Evolutionary conservation across 306 rosid species (phyloP).

Genomic region (Canavalia ensiformis): DNA sequence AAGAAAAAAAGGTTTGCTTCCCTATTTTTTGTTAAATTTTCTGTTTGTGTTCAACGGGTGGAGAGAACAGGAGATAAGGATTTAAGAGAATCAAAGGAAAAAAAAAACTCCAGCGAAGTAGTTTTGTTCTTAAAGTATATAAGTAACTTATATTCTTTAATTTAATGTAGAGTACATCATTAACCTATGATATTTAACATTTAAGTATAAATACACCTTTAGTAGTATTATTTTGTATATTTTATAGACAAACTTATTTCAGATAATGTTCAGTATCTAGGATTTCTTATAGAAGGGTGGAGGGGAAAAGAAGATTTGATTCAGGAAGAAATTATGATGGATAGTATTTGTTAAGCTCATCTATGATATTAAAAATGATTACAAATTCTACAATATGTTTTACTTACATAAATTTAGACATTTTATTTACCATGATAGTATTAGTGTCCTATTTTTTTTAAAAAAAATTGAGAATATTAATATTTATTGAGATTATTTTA

Average conservation of each 20-base stretch:
- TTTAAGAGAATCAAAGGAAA: background rate
- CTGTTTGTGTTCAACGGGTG: background rate
- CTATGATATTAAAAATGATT: background rate
- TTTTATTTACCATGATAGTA: background rate
- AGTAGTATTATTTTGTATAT: background rate
- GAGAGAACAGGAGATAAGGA: background rate
- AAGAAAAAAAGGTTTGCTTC: background rate
- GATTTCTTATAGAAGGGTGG: background rate
- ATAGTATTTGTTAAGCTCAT: background rate
- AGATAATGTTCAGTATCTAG: background rate
- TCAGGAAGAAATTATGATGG: background rate
- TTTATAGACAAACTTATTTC: background rate
- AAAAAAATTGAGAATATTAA: background rate
- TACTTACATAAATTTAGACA: background rate
- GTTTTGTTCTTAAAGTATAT: background rate
- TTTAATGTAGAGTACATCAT: background rate
- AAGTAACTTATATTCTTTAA: background rate
- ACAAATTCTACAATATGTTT: background rate
- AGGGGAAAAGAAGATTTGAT: background rate
- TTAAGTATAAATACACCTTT: background rate
- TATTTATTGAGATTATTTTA: background rate
- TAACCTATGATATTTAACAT: background rate
- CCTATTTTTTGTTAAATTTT: background rate
- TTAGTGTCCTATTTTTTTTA: background rate
- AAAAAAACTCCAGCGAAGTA: background rate